phyloP scores from a whole-genome alignment of 768 basidiomycete species.

The Exsudoporus frostii region DNA sequence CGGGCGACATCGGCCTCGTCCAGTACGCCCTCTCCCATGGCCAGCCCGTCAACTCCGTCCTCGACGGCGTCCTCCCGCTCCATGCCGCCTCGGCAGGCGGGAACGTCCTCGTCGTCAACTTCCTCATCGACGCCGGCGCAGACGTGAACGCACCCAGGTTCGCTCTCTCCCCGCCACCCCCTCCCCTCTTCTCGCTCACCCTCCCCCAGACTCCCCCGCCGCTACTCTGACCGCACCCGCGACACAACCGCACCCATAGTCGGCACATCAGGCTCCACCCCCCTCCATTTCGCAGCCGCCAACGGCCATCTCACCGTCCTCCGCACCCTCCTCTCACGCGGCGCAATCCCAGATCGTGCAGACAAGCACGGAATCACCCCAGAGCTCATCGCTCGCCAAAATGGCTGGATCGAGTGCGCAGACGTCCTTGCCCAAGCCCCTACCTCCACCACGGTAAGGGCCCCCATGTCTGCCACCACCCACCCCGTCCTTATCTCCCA shows the following conservation, averaged over 20 bases:
- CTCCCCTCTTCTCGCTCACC: slow-evolving; percentile 8
- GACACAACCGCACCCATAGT: slow-evolving; percentile 68
- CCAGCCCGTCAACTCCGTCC: slow-evolving; percentile 93
- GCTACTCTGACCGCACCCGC: slow-evolving; percentile 69
- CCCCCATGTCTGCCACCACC: slow-evolving; percentile 3
- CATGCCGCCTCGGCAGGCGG: slow-evolving; percentile 95
- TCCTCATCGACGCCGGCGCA: slow-evolving; percentile 91
- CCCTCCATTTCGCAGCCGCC: slow-evolving; percentile 95
- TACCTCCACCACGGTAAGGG: slow-evolving; percentile 9
- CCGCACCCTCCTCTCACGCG: slow-evolving; percentile 75
- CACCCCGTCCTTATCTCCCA: slow-evolving; percentile 14
- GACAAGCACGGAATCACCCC: slow-evolving; percentile 95
- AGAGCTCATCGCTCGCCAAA: slow-evolving; percentile 74
- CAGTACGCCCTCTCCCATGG: slow-evolving; percentile 91
- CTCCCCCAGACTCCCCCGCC: slow-evolving; percentile 57
- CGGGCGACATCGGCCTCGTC: slow-evolving; percentile 89
- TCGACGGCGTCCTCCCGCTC: slow-evolving; percentile 94
- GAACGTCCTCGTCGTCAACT: slow-evolving; percentile 79
- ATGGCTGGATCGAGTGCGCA: slow-evolving; percentile 79
- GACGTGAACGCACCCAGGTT: slow-evolving; percentile 96
- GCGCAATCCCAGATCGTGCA: slow-evolving; percentile 73
- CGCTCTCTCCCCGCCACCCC: slow-evolving; percentile 23
- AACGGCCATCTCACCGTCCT: slow-evolving; percentile 85
- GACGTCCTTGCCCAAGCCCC: slow-evolving; percentile 67
- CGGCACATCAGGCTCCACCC: slow-evolving; percentile 85